Evolutionary conservation across 805 yeast genomes (phyloP).

Genomic region (Citeromyces nyonsensis): DNA sequence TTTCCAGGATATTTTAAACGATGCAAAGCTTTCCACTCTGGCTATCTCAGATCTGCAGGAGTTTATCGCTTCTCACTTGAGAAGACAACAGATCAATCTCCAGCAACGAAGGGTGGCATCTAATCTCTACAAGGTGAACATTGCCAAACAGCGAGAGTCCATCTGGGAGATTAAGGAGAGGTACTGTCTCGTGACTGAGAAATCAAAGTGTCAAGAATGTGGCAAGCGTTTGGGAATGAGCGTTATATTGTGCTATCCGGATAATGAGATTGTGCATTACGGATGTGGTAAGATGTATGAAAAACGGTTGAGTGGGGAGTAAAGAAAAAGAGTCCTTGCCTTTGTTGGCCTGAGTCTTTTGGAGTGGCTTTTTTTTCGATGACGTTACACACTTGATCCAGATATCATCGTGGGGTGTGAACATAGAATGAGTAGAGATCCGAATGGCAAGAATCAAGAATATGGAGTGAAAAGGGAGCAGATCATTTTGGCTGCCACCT

Average conservation of each 20-base stretch:
- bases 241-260: constrained; percentile 32
- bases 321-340: too few species aligned
- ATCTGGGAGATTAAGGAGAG: constrained; percentile 20
- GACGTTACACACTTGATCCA: too few species aligned
- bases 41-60: constrained; percentile 23
- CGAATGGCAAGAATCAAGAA: too few species aligned
- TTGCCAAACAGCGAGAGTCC: constrained; percentile 27
- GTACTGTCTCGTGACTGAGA: constrained; percentile 21
- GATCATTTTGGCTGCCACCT: too few species aligned
- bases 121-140: constrained; percentile 36
- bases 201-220: constrained; percentile 44
- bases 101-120: constrained; percentile 24
- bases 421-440: too few species aligned
- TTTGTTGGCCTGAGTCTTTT: too few species aligned
- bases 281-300: constrained; percentile 22
- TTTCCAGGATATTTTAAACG: constrained; percentile 21
- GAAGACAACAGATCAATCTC: constrained; percentile 20
- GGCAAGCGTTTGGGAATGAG: constrained; percentile 35
- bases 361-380: too few species aligned
- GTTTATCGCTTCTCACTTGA: constrained; percentile 28
- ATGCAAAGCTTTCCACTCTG: constrained; percentile 12
- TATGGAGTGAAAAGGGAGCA: too few species aligned
- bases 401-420: too few species aligned
- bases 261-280: constrained; percentile 34
- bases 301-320: background rate